A percentile compares a stretch with the other conserved stretches of the same genome.
These are phyloP conservation scores for Lactarius indigo DNA, from an alignment of 768 basidiomycete genomes.

Conservation along the genomic window DNA sequence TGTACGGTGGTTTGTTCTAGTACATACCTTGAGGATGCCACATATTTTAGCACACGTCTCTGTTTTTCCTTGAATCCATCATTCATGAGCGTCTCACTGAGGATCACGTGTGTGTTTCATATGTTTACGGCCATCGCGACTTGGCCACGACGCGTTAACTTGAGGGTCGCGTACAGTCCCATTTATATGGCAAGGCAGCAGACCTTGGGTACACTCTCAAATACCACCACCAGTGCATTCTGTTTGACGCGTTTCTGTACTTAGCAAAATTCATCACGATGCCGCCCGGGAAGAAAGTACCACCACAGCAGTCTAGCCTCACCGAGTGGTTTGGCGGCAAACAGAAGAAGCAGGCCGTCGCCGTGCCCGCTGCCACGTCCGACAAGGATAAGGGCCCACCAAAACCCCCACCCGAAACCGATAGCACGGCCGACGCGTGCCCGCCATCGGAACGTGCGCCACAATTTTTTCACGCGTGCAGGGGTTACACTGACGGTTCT, in stretches of 20 bases:
- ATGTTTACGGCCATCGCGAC: slow-evolving; percentile 19
- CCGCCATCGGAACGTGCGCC: slow-evolving; percentile 14
- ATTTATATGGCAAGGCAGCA: slow-evolving; percentile 64
- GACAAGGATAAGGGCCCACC: slow-evolving; percentile 18
- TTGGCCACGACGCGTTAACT: slow-evolving; percentile 19
- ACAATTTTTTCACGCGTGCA: background rate
- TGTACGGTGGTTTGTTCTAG: slow-evolving; percentile 12
- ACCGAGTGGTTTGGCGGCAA: slow-evolving; percentile 69
- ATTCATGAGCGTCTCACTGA: background rate
- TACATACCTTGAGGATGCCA: slow-evolving; percentile 22
- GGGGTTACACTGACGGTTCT: background rate
- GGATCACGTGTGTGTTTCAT: slow-evolving; percentile 15
- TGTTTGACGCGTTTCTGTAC: background rate
- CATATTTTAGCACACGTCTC: slow-evolving; percentile 12
- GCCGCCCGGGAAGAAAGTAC: slow-evolving; percentile 64
- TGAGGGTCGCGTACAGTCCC: background rate
- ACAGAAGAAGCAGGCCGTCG: slow-evolving; percentile 32
- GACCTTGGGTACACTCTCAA: slow-evolving; percentile 51
- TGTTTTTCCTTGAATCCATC: background rate
- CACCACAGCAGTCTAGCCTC: slow-evolving; percentile 76
- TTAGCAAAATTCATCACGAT: slow-evolving; percentile 75
- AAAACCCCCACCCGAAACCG: background rate
- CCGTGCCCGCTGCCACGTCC: slow-evolving; percentile 25
- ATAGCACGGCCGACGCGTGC: background rate
- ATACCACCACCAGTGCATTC: background rate